phyloP scores from a whole-genome alignment of 176 grass and related monocot genomes.

The Canna indica region DNA sequence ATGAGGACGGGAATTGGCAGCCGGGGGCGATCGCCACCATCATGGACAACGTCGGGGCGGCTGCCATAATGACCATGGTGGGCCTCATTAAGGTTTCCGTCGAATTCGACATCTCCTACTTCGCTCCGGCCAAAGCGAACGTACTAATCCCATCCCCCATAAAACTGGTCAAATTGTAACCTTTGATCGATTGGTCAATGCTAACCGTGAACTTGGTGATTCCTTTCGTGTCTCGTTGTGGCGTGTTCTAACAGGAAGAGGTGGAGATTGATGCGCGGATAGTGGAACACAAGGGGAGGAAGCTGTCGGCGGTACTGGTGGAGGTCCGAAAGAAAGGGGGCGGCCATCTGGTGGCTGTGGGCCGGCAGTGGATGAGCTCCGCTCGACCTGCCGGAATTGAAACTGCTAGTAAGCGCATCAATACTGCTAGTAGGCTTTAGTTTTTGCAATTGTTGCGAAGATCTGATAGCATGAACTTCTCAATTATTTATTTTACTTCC shows the following conservation, averaged over 20 bases:
- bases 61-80: conserved; percentile 20
- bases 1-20: conserved; percentile 27
- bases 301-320: conserved; percentile 21
- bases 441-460: background rate
- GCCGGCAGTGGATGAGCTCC: conserved; percentile 27
- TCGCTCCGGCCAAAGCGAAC: conserved; percentile 18
- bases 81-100: conserved; percentile 20
- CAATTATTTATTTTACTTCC: no score
- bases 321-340: conserved; percentile 19
- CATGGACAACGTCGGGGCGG: conserved; percentile 22
- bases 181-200: background rate
- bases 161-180: background rate
- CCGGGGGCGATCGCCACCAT: conserved; percentile 18
- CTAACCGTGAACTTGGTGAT: background rate
- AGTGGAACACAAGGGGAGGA: conserved; percentile 21
- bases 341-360: conserved; percentile 24
- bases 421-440: conserved; percentile 15
- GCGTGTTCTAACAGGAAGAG: conserved; percentile 19
- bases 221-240: background rate
- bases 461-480: no score
- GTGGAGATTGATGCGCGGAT: conserved; percentile 30
- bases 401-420: background rate
- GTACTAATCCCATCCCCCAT: background rate
- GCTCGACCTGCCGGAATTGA: background rate
- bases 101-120: conserved; percentile 25